Evolutionary conservation across 208 protist species (phyloP).

Genomic region (Lotmaria passim): DNA sequence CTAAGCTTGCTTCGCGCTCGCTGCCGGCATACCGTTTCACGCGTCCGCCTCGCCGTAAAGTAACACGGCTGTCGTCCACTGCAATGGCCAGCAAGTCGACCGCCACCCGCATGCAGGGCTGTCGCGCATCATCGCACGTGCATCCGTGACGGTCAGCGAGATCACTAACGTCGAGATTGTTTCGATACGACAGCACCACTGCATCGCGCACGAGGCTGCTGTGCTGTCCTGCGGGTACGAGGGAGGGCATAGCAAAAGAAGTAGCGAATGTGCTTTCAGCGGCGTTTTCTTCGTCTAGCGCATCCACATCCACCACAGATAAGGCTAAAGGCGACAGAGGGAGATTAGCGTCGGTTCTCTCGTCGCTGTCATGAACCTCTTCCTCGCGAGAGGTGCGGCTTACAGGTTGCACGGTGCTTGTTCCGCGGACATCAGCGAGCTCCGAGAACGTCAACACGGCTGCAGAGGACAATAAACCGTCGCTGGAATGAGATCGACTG

Average conservation of each 20-base stretch:
- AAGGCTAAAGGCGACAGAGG: background rate
- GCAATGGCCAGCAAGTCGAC: constrained; percentile 26
- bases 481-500: too few relatives aligned
- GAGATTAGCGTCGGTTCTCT: background rate
- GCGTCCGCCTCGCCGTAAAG: constrained; percentile 15
- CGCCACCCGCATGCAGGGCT: too few relatives aligned
- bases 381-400: too few relatives aligned
- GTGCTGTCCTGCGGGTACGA: background rate
- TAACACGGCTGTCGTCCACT: constrained; percentile 27
- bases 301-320: constrained; percentile 2
- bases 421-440: background rate
- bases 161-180: background rate
- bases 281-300: background rate
- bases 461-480: background rate
- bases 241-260: background rate
- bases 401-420: background rate
- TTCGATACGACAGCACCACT: constrained; percentile 24
- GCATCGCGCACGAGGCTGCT: constrained; percentile 17
- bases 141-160: too few relatives aligned
- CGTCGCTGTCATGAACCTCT: too few relatives aligned
- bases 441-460: constrained; percentile 1
- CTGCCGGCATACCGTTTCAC: background rate
- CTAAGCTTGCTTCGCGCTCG: background rate
- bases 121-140: too few relatives aligned
- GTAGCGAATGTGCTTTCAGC: too few relatives aligned